These are phyloP conservation scores for Tulasnella sp. DNA, from an alignment of 768 basidiomycete species.

Conservation along the genomic window DNA sequence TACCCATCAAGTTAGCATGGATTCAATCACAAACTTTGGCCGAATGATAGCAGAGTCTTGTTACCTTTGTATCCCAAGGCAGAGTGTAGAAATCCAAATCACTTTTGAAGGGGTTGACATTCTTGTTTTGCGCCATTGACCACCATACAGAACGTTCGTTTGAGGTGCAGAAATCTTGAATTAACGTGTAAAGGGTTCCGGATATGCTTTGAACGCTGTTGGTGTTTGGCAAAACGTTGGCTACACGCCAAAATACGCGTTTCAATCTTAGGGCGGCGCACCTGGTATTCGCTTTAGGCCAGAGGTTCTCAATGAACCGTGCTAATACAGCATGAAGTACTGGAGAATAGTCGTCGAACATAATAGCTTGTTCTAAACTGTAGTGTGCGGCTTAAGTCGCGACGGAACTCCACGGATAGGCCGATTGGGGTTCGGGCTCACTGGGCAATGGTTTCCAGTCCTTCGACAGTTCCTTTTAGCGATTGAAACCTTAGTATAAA, in stretches of 20 bases:
- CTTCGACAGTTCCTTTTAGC: conserved; percentile 63
- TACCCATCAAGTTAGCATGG: not conserved
- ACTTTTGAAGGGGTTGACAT: conserved; percentile 63
- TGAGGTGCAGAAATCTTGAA: conserved; percentile 37
- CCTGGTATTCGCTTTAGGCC: conserved; percentile 52
- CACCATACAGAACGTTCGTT: conserved; percentile 57
- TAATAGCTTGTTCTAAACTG: conserved; percentile 71
- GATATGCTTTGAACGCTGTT: conserved; percentile 72
- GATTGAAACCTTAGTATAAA: conserved; percentile 77
- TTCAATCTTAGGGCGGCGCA: conserved; percentile 1
- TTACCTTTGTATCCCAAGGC: conserved; percentile 74
- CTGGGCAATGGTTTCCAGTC: conserved; percentile 74
- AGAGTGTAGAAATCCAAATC: conserved; percentile 68
- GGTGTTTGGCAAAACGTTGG: conserved; percentile 22
- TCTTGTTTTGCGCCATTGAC: conserved; percentile 54
- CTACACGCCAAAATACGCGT: conserved; percentile 4
- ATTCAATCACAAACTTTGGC: not conserved
- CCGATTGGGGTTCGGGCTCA: conserved; percentile 32
- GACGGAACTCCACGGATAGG: not conserved
- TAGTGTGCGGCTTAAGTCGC: conserved; percentile 2
- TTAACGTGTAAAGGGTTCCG: conserved; percentile 52
- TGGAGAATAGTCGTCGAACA: conserved; percentile 47
- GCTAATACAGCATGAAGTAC: conserved; percentile 62
- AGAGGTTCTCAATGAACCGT: conserved; percentile 70
- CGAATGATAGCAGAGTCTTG: not conserved